phyloP scores from a whole-genome alignment of 1,139 yeast species.

The Kodamaea derodonti region DNA sequence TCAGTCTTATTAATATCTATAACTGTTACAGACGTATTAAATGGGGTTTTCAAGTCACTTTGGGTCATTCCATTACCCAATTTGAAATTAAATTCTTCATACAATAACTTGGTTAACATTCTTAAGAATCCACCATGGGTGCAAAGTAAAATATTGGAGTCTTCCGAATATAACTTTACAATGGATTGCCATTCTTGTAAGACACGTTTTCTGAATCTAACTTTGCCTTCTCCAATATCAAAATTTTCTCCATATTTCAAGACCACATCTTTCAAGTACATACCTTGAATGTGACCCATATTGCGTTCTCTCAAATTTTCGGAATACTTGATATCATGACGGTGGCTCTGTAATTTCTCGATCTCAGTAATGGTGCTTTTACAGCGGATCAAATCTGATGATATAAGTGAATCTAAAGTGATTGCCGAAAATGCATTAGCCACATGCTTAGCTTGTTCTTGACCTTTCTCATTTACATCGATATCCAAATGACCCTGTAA shows the following conservation, averaged over 20 bases:
- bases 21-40: constrained; percentile 68
- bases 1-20: constrained; percentile 47
- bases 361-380: constrained; percentile 48
- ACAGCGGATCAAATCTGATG: constrained; percentile 64
- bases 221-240: constrained; percentile 42
- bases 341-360: constrained; percentile 22
- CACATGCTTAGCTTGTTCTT: constrained; percentile 49
- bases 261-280: constrained; percentile 64
- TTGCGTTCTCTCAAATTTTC: constrained; percentile 62
- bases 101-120: constrained; percentile 48
- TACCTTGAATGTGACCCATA: constrained; percentile 81
- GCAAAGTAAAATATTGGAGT: constrained; percentile 56
- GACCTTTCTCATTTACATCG: constrained; percentile 56
- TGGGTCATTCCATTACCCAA: constrained; percentile 33
- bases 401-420: constrained; percentile 47
- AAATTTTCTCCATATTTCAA: constrained; percentile 34
- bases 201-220: constrained; percentile 48
- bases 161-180: constrained; percentile 33
- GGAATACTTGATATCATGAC: constrained; percentile 20
- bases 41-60: constrained; percentile 56
- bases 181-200: constrained; percentile 44
- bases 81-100: constrained; percentile 32
- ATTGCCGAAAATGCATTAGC: constrained; percentile 39
- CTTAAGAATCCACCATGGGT: constrained; percentile 89
- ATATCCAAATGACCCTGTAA: constrained; percentile 74